A percentile compares a stretch with the other conserved stretches of the same genome.
phyloP scores from a whole-genome alignment of 2,329 filamentous ascomycete species.

The Aspergillus uvarum region DNA sequence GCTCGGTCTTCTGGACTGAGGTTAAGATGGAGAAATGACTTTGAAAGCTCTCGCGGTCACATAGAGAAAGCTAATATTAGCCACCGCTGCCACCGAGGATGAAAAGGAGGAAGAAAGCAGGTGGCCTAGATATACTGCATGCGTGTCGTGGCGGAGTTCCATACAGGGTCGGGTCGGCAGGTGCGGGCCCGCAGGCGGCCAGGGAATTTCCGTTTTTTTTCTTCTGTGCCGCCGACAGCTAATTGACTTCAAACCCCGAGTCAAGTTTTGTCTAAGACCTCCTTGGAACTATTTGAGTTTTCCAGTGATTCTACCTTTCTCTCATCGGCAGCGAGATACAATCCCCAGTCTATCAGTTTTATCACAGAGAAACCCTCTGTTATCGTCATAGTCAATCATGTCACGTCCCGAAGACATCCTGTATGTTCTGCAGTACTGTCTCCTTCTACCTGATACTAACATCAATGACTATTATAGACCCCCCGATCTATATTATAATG shows the following conservation, averaged over 20 bases:
- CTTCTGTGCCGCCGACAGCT: no score
- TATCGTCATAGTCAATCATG: constrained; percentile 54
- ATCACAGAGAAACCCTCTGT: no score
- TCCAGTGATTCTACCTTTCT: no score
- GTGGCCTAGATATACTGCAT: no score
- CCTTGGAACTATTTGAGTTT: no score
- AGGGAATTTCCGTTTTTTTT: no score
- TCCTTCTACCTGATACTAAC: constrained; percentile 9
- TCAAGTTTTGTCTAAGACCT: no score
- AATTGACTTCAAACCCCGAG: no score
- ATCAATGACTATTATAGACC: constrained; percentile 55
- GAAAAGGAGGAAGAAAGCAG: neutral
- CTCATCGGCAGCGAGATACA: neutral
- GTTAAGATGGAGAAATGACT: neutral
- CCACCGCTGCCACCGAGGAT: neutral
- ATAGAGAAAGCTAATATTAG: neutral
- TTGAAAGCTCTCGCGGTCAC: neutral
- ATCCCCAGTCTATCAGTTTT: no score
- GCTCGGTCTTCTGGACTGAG: neutral
- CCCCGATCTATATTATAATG: constrained; percentile 96
- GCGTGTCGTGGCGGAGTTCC: no score
- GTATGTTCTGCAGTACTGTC: constrained; percentile 50
- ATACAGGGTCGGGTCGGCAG: neutral
- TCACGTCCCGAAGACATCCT: constrained; percentile 95
- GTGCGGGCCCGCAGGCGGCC: no score